Evolutionary conservation across 306 rosid genomes (phyloP), one percentile per base, ranked within the genome.

Genomic region (Cucumis melo): DNA sequence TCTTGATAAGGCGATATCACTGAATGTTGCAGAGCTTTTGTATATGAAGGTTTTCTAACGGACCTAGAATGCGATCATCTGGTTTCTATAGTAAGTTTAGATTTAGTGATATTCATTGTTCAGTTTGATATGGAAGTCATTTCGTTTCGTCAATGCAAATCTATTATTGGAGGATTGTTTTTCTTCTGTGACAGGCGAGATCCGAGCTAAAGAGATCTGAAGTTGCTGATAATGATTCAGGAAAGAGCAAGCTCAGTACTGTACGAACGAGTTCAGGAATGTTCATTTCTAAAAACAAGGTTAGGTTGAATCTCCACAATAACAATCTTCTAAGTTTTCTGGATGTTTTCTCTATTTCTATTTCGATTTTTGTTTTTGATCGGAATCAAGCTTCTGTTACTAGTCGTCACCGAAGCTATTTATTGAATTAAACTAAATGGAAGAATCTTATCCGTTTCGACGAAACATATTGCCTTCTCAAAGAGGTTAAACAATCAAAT

Each of bases 241-340:
- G 97, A 70, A 34, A 89, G 74, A 85, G 93, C 84, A 75, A 65
- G 89, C 87, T 90, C 46, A 94, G 99, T 77, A 89, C 91, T 61
- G 93, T 90, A 54, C 91, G 99, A 42, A 94, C 97, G 32, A 94
- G 99, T 89, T 92, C 97, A 13, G 99, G 99, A 60, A 92, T 88
- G 97, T 91, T 94, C 87, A 94, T 94, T 65, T 3, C 89, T 53
- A 92, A 90, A 85, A 89, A 81, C 77, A 92, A 94, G 97, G 99
- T 91, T 83, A 5, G 51, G 72, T 19, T 60, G 58, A 54, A 36
- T 29, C 60, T 42, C 10, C 21, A 29, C 17, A 29, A 21, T 5
- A 50, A 10, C 42, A 27, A 62, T 39, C 19, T 55, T 21, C 34
- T 59, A 23, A 63, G 16, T 74, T 44, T 12, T 50, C 42, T 64